Evolutionary conservation across 768 basidiomycete species (phyloP).

Genomic region (Pisolithus sp.): DNA sequence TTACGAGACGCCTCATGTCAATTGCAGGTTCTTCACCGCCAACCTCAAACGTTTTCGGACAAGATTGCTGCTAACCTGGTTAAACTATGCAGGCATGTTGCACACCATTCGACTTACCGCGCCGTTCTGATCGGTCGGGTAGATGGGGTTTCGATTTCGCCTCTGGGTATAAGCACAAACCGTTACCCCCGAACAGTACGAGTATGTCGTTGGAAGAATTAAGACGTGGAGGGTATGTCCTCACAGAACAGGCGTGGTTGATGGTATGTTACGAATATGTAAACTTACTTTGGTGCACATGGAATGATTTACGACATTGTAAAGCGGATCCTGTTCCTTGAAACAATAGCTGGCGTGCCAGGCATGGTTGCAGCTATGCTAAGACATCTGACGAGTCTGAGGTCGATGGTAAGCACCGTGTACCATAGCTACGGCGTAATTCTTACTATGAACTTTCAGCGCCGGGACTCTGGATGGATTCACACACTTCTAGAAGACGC

Average conservation of each 20-base stretch:
- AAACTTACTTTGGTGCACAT: slow-evolving; percentile 24
- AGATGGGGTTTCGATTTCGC: slow-evolving; percentile 76
- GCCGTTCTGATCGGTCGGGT: slow-evolving; percentile 1
- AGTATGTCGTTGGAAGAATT: slow-evolving; percentile 71
- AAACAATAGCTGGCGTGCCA: slow-evolving; percentile 90
- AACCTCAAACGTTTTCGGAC: slow-evolving; percentile 63
- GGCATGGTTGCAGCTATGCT: slow-evolving; percentile 92
- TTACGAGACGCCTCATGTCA: not conserved
- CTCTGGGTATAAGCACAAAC: slow-evolving; percentile 77
- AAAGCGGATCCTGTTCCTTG: slow-evolving; percentile 63
- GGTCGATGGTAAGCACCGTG: slow-evolving; percentile 63
- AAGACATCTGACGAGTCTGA: slow-evolving; percentile 81
- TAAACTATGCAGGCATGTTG: slow-evolving; percentile 39
- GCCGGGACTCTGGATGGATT: slow-evolving; percentile 71
- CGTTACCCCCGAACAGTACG: slow-evolving; percentile 46
- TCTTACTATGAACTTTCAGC: slow-evolving; percentile 21
- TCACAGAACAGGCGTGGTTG: slow-evolving; percentile 76
- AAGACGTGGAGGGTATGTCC: slow-evolving; percentile 62
- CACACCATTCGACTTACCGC: slow-evolving; percentile 1
- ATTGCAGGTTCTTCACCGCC: slow-evolving; percentile 59
- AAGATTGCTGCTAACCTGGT: slow-evolving; percentile 66
- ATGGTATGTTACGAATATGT: slow-evolving; percentile 36
- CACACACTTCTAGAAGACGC: slow-evolving; percentile 91
- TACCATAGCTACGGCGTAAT: slow-evolving; percentile 5
- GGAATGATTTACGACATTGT: not conserved